Evolutionary conservation across 306 rosid genomes (phyloP), one percentile per base, ranked within the genome.

Genomic region (Prunus armeniaca): DNA sequence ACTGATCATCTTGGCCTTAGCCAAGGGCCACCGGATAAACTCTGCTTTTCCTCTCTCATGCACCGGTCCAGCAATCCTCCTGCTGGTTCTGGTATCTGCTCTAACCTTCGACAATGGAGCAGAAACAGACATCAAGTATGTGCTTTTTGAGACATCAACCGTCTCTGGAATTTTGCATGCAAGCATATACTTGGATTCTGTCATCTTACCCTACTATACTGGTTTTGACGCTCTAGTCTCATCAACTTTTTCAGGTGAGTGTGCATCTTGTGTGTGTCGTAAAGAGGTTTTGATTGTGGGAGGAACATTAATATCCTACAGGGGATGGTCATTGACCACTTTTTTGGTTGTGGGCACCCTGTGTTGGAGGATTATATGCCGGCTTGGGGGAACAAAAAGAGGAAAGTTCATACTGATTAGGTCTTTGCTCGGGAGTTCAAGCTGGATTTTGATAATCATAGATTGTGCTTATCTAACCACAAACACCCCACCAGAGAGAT

Each of bases 121-220:
- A 9, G 86, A 81, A 28, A 89, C 83, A 51, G 93, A 88, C 71
- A 19, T 87, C 54, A 84, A 89, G 83, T 89, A 88, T 71, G 93
- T 79, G 5, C 81, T 95, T 24, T 87, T 88, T n/a, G 90, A 85
- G 75, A 91, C 91, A 25, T 89, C 98, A 6, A 90, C 97, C 13
- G 78, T 89, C 27, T 95, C 96, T 3, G 98, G 96, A n/a, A 86
- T 95, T 78, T 67, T 95, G 54, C 98, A 95, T 71, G 97, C 98
- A 15, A 89, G 97, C 77, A 19, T 95, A 49, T 90, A 89, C 72
- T 81, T 92, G 65, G 97, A 95, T 51, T 83, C 88, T 47, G 27
- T 95, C 58, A 72, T 95, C 73, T 38, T 95, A 51, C 98, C 98
- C 46, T 95, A 90, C 50, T 92, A 92, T 45, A 92, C 98, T 24